Conservation (phyloP, 352 stramenopile species). For the Blastocystis sp. region DNA sequence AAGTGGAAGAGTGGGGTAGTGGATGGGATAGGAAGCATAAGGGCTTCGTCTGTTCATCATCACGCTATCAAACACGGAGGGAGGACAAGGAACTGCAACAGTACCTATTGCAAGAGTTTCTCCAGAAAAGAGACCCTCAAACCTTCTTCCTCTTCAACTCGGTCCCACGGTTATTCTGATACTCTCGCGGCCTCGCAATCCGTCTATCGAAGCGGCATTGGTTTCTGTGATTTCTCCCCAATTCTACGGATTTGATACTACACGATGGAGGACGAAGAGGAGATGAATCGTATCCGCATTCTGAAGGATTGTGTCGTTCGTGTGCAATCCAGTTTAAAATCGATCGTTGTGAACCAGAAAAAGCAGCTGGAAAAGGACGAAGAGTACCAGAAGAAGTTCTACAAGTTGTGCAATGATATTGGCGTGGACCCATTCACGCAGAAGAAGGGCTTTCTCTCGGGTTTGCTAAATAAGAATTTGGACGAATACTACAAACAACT, state of each 20-base stretch:
- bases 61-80: no score
- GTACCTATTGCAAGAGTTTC: no score
- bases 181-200: not conserved
- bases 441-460: conserved; percentile 47
- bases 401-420: conserved; percentile 55
- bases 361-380: conserved; percentile 1
- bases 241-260: no score
- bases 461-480: conserved; percentile 47
- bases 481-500: conserved; percentile 41
- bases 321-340: conserved; percentile 33
- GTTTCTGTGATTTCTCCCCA: no score
- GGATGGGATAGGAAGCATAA: no score
- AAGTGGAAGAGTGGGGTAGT: no score
- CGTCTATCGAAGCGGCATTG: no score
- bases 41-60: no score
- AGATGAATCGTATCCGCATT: not conserved
- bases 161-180: not conserved
- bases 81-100: no score
- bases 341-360: conserved; percentile 44
- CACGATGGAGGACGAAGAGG: conserved; percentile 7
- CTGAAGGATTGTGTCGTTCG: not conserved
- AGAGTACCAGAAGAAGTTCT: conserved; percentile 54
- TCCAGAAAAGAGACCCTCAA: no score
- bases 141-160: no score
- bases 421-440: conserved; percentile 52